Evolutionary conservation across 1,139 yeast species (phyloP).

Genomic region (Suhomyces maxii): DNA sequence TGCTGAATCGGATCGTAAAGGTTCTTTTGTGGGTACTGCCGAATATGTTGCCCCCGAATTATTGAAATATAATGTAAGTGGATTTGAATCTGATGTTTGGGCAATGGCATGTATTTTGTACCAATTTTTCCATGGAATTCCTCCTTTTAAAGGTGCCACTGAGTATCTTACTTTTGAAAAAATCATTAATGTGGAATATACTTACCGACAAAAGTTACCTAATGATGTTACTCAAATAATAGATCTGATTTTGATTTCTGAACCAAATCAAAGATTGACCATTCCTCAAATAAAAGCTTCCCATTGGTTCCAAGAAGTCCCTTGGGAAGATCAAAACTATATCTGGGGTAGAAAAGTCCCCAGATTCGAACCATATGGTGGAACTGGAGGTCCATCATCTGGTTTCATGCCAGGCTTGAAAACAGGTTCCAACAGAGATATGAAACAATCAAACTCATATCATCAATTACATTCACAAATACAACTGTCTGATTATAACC

Average conservation of each 20-base stretch:
- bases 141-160: slow-evolving; percentile 95
- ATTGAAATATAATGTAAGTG: slow-evolving; percentile 77
- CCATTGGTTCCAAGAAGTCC: slow-evolving; percentile 41
- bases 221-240: slow-evolving; percentile 62
- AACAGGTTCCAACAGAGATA: slow-evolving; percentile 39
- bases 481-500: slow-evolving; percentile 35
- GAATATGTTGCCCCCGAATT: slow-evolving; percentile 91
- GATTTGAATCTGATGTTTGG: slow-evolving; percentile 92
- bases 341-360: slow-evolving; percentile 52
- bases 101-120: slow-evolving; percentile 92
- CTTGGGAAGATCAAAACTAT: slow-evolving; percentile 43
- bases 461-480: slow-evolving; percentile 47
- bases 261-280: slow-evolving; percentile 35
- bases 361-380: slow-evolving; percentile 51
- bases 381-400: slow-evolving; percentile 16
- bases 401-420: slow-evolving; percentile 39
- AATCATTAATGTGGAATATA: slow-evolving; percentile 78
- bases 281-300: slow-evolving; percentile 36
- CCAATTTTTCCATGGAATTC: slow-evolving; percentile 91
- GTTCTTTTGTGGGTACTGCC: slow-evolving; percentile 64
- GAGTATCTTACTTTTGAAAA: slow-evolving; percentile 94
- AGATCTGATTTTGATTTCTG: slow-evolving; percentile 61
- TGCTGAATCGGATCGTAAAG: slow-evolving; percentile 51
- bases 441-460: slow-evolving; percentile 40
- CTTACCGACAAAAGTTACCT: slow-evolving; percentile 75